Base-by-base conservation (phyloP, 495 filamentous ascomycete species). In the Stereocaulon alpinum region DNA sequence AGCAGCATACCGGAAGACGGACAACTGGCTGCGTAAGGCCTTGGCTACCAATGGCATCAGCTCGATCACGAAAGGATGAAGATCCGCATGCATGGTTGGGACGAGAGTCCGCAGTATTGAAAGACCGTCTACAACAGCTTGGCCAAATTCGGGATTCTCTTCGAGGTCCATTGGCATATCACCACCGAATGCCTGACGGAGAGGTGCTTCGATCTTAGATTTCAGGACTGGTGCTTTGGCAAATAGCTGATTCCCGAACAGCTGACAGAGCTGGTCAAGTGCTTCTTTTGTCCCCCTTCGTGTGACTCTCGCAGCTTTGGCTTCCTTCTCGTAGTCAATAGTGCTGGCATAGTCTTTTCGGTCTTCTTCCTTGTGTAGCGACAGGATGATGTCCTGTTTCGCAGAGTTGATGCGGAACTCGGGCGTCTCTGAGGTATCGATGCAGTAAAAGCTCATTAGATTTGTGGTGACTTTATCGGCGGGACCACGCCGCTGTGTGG, bases 351-450 rank as follows among this genome's bases (percentile, higher is more conserved):
- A 89, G 64, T 97, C 94, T 64, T 89, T 86, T 47, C 94, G 82
- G 68, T 98, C 92, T 72, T 98, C 93, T 68, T 98, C 93, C 71
- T 97, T 98, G 61, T 89, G 85, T 61, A 98, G 81, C 0, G 93
- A 96, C 40, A 96, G 71, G 60, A 98, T 91, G 10, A 85, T 84
- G 61, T 82, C 84, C 48, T 85, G 86, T 54, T 91, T 82, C 27
- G 74, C 65, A 0, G 82, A 86, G 66, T 95, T 92, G 37, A 82
- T 80, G 15, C 82, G 82, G 70, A 96, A 97, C 65, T 96, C 95
- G 9, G 93, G 93, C 0, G 95, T 97, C 71, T 97, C 93, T 0
- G 94, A 93, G 6, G 91, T 94, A 66, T 98, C 93, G 61, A 95
- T 86, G 67, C 93, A 97, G 67, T 89, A 94, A 72, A 96, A 98